Conservation (phyloP, 192 early-diverging fungal genomes). For the Lobulomyces angularis region DNA sequence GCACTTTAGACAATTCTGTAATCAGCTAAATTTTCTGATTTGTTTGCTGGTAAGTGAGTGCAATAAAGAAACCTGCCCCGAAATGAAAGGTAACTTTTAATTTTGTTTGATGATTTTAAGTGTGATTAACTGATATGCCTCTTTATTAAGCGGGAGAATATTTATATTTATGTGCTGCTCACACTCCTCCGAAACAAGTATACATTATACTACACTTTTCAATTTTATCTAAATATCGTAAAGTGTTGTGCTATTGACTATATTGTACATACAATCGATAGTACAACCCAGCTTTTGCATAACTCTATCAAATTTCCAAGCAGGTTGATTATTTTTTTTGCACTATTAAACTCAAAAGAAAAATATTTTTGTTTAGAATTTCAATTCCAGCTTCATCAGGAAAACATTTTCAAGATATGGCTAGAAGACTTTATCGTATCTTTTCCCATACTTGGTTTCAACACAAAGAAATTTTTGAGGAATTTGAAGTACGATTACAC, state of each 20-base stretch:
- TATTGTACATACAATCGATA: slow-evolving; percentile 83
- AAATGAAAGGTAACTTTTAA: too few species aligned
- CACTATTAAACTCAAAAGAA: neutral
- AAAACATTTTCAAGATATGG: slow-evolving; percentile 81
- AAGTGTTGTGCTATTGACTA: slow-evolving; percentile 88
- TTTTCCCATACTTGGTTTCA: slow-evolving; percentile 94
- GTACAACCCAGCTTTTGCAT: slow-evolving; percentile 68
- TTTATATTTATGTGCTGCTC: slow-evolving; percentile 86
- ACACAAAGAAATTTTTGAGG: slow-evolving; percentile 78
- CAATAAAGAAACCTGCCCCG: slow-evolving; percentile 60
- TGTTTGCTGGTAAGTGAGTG: slow-evolving; percentile 63
- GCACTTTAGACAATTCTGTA: slow-evolving; percentile 78
- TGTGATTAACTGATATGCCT: too few species aligned
- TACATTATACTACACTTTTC: neutral
- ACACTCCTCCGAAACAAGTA: slow-evolving; percentile 62
- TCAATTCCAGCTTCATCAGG: slow-evolving; percentile 51
- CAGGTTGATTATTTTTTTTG: slow-evolving; percentile 28
- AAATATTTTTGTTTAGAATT: slow-evolving; percentile 18
- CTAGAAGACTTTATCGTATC: slow-evolving; percentile 86
- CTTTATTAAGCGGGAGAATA: slow-evolving; percentile 83
- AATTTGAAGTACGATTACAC: slow-evolving; percentile 77
- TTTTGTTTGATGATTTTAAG: too few species aligned
- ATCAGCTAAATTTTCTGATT: slow-evolving; percentile 70
- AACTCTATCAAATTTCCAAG: slow-evolving; percentile 64
- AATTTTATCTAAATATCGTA: neutral